phyloP scores from a whole-genome alignment of 2,329 filamentous ascomycete species.

The Ophiosphaerella narmari region DNA sequence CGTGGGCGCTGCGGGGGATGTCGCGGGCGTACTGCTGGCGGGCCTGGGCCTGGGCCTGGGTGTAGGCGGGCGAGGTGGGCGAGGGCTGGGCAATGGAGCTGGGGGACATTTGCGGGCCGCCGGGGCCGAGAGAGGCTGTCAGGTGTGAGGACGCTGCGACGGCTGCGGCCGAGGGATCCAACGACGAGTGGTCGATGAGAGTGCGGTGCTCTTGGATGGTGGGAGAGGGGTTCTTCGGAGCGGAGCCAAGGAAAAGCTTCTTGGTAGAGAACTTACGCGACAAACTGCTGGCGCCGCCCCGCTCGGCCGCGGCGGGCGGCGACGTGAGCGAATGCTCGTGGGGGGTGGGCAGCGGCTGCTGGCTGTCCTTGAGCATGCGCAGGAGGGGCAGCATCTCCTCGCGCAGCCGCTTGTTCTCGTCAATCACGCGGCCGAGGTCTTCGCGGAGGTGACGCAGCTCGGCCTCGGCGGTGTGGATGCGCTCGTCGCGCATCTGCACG shows the following conservation, averaged over 20 bases:
- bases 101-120: constrained; percentile 47
- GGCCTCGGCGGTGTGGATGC: constrained; percentile 80
- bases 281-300: constrained; percentile 50
- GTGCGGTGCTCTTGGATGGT: constrained; percentile 53
- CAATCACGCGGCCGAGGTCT: constrained; percentile 58
- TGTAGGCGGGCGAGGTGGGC: constrained; percentile 57
- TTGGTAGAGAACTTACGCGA: constrained; percentile 60
- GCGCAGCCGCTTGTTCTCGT: constrained; percentile 85
- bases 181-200: constrained; percentile 48
- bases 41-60: constrained; percentile 33
- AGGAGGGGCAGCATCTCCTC: constrained; percentile 92
- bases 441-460: constrained; percentile 76
- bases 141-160: constrained; percentile 57
- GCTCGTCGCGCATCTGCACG: constrained; percentile 85
- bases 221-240: constrained; percentile 57
- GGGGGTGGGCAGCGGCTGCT: constrained; percentile 71
- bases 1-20: constrained; percentile 35
- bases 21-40: constrained; percentile 40
- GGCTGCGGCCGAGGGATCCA: constrained; percentile 57
- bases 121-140: constrained; percentile 52
- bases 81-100: constrained; percentile 51
- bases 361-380: constrained; percentile 87
- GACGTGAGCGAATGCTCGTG: constrained; percentile 43
- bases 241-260: constrained; percentile 55
- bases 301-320: constrained; percentile 41